Percentiles rank a stretch among this genome's conserved stretches.
These are phyloP conservation scores for Boletales sp. DNA, from an alignment of 768 basidiomycete species.

Conservation along the genomic window DNA sequence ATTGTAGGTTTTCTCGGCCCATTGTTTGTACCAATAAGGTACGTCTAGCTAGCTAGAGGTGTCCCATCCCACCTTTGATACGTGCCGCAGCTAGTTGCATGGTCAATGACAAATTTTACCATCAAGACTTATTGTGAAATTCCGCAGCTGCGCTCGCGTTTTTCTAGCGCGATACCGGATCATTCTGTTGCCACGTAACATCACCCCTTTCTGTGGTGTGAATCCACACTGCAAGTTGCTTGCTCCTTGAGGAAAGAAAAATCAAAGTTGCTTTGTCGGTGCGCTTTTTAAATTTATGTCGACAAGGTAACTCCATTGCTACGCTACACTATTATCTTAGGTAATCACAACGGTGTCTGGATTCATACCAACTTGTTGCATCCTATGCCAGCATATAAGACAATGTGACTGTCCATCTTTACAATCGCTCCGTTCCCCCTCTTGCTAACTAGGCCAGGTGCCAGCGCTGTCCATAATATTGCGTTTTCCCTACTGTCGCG, in stretches of 20 bases:
- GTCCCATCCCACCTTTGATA: constrained; percentile 1
- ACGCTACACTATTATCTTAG: constrained; percentile 10
- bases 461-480: constrained; percentile 11
- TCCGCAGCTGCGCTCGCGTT: neutral
- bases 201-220: neutral
- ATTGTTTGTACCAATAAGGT: constrained; percentile 6
- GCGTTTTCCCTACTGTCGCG: constrained; percentile 9
- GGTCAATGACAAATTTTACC: neutral
- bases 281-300: constrained; percentile 3
- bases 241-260: neutral
- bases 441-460: constrained; percentile 6
- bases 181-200: constrained; percentile 16
- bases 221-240: constrained; percentile 2
- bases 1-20: constrained; percentile 10
- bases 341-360: constrained; percentile 1
- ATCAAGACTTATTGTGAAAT: constrained; percentile 8
- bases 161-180: neutral
- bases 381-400: constrained; percentile 7
- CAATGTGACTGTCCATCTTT: neutral
- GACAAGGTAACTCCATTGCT: constrained; percentile 20
- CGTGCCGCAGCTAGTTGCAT: neutral
- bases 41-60: neutral
- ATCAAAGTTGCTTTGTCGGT: constrained; percentile 6
- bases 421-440: neutral
- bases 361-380: neutral